Evolutionary conservation across 345 rosid genomes (phyloP), one percentile per base, ranked within the genome.

Genomic region (Dipteronia dyeriana): DNA sequence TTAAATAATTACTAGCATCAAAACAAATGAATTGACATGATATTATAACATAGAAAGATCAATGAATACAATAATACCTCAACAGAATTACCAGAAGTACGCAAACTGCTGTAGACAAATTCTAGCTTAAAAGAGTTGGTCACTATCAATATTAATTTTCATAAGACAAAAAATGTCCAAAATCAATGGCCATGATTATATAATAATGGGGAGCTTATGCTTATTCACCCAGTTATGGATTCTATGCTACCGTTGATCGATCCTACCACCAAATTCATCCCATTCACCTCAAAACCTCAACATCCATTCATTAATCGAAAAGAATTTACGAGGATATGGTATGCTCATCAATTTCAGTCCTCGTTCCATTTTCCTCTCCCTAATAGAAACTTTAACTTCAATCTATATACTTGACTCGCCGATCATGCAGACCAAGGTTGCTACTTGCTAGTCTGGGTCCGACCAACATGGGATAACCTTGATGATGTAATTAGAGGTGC

Each of bases 401-500:
- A 73, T 17, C 73, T n/a, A 43, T 22, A 17, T 76, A 43, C 43
- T 67, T 38, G 49, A 66, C 56, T 19, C 23, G n/a, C 29, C 12
- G 16, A 76, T 85, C 78, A 89, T 64, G 81, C 87, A 0, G 9
- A 56, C 76, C 79, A 73, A 85, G 90, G 81, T 78, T 91, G 80
- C 92, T 82, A 17, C 89, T 78, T 91, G 82, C 92, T 81, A 17
- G 90, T 85, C 85, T 90, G 98, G 14, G 94, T 78, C n/a, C 97
- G 90, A 29, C 98, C 99, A 0, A 94, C 81, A 77, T 90, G 97
- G 3, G 94, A 91, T 75, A 92, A 79, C 77, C 98, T 90, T 34
- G 91, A 86, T 13, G 91, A 85, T 53, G 98, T 70, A 13, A 94
- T 83, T 66, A 96, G 84, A 68, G 95, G 98, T 25, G 90, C 90